Evolutionary conservation across 441 rosid genomes (phyloP).

Genomic region (Gossypium lobatum): DNA sequence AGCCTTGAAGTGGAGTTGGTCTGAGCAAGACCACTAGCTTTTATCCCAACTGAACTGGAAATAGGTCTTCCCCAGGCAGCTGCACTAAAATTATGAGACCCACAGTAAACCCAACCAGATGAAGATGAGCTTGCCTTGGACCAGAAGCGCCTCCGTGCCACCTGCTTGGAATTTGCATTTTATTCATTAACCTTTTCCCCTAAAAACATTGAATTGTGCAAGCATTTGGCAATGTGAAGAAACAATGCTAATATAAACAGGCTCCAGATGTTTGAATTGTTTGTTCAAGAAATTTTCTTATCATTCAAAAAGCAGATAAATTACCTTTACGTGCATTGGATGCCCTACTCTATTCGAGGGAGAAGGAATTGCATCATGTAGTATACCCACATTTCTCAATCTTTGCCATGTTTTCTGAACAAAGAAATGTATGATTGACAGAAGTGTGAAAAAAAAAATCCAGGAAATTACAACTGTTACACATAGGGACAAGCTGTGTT

Average conservation of each 20-base stretch:
- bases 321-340: slow-evolving; percentile 83
- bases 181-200: slow-evolving; percentile 10
- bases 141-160: slow-evolving; percentile 65
- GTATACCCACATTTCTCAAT: slow-evolving; percentile 46
- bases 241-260: not conserved
- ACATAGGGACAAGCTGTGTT: not conserved
- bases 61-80: slow-evolving; percentile 90
- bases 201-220: not conserved
- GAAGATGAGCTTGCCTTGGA: slow-evolving; percentile 42
- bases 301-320: slow-evolving; percentile 1
- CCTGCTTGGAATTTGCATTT: slow-evolving; percentile 35
- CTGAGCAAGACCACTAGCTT: slow-evolving; percentile 23
- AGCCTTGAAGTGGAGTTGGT: slow-evolving; percentile 34
- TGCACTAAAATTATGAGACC: slow-evolving; percentile 89
- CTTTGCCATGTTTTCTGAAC: slow-evolving; percentile 88
- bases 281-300: slow-evolving; percentile 5
- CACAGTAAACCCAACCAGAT: slow-evolving; percentile 84
- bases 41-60: slow-evolving; percentile 31
- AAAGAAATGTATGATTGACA: not conserved
- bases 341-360: slow-evolving; percentile 61
- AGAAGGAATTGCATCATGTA: slow-evolving; percentile 81
- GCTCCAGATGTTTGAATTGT: not conserved
- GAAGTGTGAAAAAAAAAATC: not conserved
- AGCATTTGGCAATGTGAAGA: not conserved
- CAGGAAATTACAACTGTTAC: not conserved